Base-by-base conservation (phyloP, 495 filamentous ascomycete species). In the Xylaria scruposa region DNA sequence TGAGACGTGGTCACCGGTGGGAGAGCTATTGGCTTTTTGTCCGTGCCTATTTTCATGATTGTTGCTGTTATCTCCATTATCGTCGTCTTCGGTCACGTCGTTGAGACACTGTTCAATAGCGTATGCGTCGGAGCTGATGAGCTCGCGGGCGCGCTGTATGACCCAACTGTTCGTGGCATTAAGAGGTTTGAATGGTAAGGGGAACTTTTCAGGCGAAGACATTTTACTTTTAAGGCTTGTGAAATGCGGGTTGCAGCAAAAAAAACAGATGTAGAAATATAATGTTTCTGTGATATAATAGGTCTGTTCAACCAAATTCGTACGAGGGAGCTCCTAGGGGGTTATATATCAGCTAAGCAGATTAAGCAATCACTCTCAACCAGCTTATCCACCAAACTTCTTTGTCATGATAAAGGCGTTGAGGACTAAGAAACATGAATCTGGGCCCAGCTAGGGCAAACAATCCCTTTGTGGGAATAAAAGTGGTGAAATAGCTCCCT, bases 401-500 rank as follows among this genome's bases (percentile, higher is more conserved):
- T n/a, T 62, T 62, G 36, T 26, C 7, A 59, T 6, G 12, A 38
- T 13, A 31, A 60, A 60, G 54, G 7, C 7, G n/a, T 21, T 21
- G 33, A 38, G 33, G 31, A 38, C 38, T 44, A 24, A 29, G 24
- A 26, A 26, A 9, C 9, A 26, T 24, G 10, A 26, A 54, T 54
- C 26, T 3, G 51, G 10, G 10, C 9, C 15, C 24, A 54, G 13
- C 0, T 56, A 31, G 53, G 53, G 19, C n/a, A 26, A 44, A 62
- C 60, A 62, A 42, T 42, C 13, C 60, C 8, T 62, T 62, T 62
- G 60, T 62, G 17, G 60, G 13, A 12, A 62, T n/a, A 62, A 62
- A 40, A 38, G 21, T 38, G 2, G 17, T 15, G 17, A n/a, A 2
- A 60, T 2, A 58, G 8, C 56, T 33, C 56, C 19, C 33, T 19